A percentile compares a stretch with the other conserved stretches of the same genome.
phyloP scores from a whole-genome alignment of 2,329 filamentous ascomycete genomes.

The Colletotrichum lini region DNA sequence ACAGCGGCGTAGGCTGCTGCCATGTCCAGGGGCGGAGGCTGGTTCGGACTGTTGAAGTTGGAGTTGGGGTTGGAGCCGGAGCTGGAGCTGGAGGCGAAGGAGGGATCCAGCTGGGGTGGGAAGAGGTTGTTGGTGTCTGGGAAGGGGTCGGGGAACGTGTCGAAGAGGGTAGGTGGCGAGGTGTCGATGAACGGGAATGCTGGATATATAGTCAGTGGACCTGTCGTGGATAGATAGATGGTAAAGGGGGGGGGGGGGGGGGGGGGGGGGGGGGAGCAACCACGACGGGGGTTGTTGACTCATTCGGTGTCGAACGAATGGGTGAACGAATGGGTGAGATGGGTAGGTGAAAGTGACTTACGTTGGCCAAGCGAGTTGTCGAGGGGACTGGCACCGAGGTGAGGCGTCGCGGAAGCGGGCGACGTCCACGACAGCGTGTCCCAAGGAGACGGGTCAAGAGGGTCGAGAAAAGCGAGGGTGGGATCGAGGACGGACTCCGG shows the following conservation, averaged over 20 bases:
- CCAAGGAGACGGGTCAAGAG: slow-evolving; percentile 35
- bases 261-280: too few relatives aligned
- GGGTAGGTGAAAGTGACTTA: not conserved
- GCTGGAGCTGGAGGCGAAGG: slow-evolving; percentile 32
- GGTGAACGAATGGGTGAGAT: too few relatives aligned
- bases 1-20: slow-evolving; percentile 17
- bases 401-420: slow-evolving; percentile 23
- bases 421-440: slow-evolving; percentile 37
- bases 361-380: slow-evolving; percentile 33
- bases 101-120: slow-evolving; percentile 16
- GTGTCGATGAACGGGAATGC: slow-evolving; percentile 38
- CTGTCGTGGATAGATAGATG: too few relatives aligned
- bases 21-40: slow-evolving; percentile 35
- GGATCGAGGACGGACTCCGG: slow-evolving; percentile 36
- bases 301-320: not conserved
- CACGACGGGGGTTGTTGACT: slow-evolving; percentile 6
- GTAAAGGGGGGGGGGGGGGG: too few relatives aligned
- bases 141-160: slow-evolving; percentile 28
- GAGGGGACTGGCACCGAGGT: slow-evolving; percentile 37
- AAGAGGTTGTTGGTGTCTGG: slow-evolving; percentile 1
- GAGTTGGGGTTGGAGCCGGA: slow-evolving; percentile 34
- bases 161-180: slow-evolving; percentile 35
- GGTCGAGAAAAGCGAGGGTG: slow-evolving; percentile 29
- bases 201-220: slow-evolving; percentile 11
- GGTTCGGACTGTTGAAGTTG: slow-evolving; percentile 38